Percentiles rank a stretch among this genome's conserved stretches.
phyloP scores from a whole-genome alignment of 371 early-diverging fungal species.

The Mucor ambiguus region DNA sequence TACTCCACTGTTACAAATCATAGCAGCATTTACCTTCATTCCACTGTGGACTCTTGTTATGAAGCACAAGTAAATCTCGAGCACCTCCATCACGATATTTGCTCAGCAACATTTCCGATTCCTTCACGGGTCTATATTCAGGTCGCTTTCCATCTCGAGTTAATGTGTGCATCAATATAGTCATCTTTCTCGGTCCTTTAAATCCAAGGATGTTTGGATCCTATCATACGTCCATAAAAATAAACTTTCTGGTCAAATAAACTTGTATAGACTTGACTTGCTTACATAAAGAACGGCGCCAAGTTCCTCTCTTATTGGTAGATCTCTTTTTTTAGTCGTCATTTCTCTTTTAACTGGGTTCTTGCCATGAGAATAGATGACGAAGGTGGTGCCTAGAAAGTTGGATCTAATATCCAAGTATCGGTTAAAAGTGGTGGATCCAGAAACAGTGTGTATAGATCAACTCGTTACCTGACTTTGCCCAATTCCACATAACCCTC shows the following conservation, averaged over 20 bases:
- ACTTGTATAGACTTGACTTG: neutral
- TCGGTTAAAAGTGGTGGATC: neutral
- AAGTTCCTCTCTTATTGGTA: conserved; percentile 68
- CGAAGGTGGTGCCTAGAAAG: conserved; percentile 86
- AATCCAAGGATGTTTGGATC: conserved; percentile 89
- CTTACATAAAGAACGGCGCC: conserved; percentile 82
- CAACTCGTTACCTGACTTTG: conserved; percentile 60
- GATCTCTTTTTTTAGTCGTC: conserved; percentile 36
- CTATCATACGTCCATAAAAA: conserved; percentile 37
- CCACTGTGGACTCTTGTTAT: conserved; percentile 95
- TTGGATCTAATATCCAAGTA: conserved; percentile 60
- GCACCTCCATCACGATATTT: conserved; percentile 63
- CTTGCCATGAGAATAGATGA: conserved; percentile 71
- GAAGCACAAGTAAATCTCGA: conserved; percentile 68
- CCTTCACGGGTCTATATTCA: conserved; percentile 62
- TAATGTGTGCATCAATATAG: conserved; percentile 78
- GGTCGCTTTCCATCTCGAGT: conserved; percentile 65
- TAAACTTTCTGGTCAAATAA: neutral
- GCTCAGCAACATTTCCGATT: conserved; percentile 67
- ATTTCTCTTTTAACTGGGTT: conserved; percentile 52
- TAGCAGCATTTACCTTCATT: conserved; percentile 69
- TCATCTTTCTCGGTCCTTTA: conserved; percentile 94
- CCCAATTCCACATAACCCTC: conserved; percentile 46
- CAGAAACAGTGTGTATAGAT: neutral
- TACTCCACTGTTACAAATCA: neutral